These are phyloP conservation scores for Medicago arabica DNA, from an alignment of 306 rosid species.

Conservation along the genomic window DNA sequence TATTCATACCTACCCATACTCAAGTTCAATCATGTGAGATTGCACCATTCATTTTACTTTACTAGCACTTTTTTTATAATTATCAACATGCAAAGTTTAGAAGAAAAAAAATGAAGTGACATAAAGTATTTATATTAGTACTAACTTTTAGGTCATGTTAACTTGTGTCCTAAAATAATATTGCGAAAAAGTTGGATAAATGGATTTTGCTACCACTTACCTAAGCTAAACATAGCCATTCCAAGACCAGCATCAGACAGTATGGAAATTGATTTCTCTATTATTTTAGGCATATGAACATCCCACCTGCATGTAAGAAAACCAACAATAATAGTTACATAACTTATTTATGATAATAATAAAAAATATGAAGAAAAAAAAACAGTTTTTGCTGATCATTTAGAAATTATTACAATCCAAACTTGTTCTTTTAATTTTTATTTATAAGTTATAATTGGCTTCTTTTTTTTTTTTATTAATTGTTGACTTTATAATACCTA, in stretches of 20 bases:
- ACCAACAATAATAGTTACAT: constrained; percentile 8
- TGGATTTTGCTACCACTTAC: constrained; percentile 52
- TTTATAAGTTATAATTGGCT: not conserved
- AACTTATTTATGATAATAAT: not conserved
- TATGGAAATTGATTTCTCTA: constrained; percentile 81
- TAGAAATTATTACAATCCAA: not conserved
- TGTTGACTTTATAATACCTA: constrained; percentile 42
- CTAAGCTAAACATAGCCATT: constrained; percentile 99
- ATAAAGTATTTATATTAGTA: no score
- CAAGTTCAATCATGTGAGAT: constrained; percentile 28
- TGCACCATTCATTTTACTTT: constrained; percentile 2
- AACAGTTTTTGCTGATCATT: constrained; percentile 3
- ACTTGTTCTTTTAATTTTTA: not conserved
- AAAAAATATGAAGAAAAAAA: not conserved
- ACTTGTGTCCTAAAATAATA: no score
- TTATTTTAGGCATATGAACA: constrained; percentile 81
- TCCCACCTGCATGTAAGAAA: constrained; percentile 63
- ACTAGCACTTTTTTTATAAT: not conserved
- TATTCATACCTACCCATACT: constrained; percentile 33
- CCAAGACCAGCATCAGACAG: constrained; percentile 97
- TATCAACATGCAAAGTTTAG: not conserved
- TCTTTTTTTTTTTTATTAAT: not conserved
- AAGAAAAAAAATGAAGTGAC: not conserved
- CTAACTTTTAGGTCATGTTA: no score
- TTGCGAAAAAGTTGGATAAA: constrained; percentile 1